These are phyloP conservation scores for Gracilaria caudata DNA, from an alignment of 23 red algal species.

Conservation along the genomic window DNA sequence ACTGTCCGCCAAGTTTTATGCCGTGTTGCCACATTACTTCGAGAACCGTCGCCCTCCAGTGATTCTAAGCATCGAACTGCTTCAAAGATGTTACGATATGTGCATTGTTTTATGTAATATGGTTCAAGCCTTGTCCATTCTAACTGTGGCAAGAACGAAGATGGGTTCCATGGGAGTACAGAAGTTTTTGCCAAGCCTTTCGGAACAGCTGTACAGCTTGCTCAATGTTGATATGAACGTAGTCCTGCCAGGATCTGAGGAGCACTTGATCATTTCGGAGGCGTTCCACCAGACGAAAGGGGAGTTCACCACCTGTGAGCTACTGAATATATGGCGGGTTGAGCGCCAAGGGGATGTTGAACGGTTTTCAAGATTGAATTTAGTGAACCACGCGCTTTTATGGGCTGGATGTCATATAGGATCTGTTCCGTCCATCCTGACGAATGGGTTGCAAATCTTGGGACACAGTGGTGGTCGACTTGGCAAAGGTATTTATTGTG, in stretches of 20 bases:
- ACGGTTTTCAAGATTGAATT: slow-evolving; percentile 32
- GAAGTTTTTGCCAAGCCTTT: slow-evolving; percentile 28
- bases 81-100: slow-evolving; percentile 61
- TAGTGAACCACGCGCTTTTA: slow-evolving; percentile 38
- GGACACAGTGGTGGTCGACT: slow-evolving; percentile 74
- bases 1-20: slow-evolving; percentile 64
- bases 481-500: slow-evolving; percentile 66
- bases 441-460: slow-evolving; percentile 64
- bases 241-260: slow-evolving; percentile 21
- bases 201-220: slow-evolving; percentile 23
- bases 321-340: slow-evolving; percentile 59
- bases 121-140: slow-evolving; percentile 35
- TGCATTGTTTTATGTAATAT: slow-evolving; percentile 67
- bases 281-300: slow-evolving; percentile 66
- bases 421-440: slow-evolving; percentile 51
- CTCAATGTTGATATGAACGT: slow-evolving; percentile 49
- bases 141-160: slow-evolving; percentile 27
- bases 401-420: slow-evolving; percentile 75
- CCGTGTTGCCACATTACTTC: slow-evolving; percentile 54
- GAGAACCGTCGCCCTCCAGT: slow-evolving; percentile 61
- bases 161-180: slow-evolving; percentile 16
- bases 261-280: slow-evolving; percentile 37
- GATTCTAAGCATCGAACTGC: slow-evolving; percentile 26
- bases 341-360: slow-evolving; percentile 64
- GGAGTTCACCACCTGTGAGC: slow-evolving; percentile 10